Conservation (phyloP, 192 early-diverging fungal genomes). For the Coemansia sp. region DNA sequence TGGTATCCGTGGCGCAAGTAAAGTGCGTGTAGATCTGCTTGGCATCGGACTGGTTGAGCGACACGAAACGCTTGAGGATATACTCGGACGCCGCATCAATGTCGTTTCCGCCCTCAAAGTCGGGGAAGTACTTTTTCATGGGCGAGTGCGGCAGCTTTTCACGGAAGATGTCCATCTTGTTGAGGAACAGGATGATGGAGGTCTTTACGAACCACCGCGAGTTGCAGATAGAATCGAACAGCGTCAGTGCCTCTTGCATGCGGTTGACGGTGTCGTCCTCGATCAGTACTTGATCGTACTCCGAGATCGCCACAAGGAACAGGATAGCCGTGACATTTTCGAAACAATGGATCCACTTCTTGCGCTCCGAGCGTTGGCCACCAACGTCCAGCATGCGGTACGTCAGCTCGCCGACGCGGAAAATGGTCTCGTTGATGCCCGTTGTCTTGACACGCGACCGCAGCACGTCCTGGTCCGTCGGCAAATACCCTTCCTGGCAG, state of each 20-base stretch:
- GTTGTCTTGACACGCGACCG: slow-evolving; percentile 97
- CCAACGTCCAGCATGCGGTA: slow-evolving; percentile 99
- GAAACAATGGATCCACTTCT: slow-evolving; percentile 99
- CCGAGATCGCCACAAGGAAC: slow-evolving; percentile 93
- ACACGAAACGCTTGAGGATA: slow-evolving; percentile 79
- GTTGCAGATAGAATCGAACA: slow-evolving; percentile 99
- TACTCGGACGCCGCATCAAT: slow-evolving; percentile 79
- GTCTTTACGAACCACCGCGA: slow-evolving; percentile 96
- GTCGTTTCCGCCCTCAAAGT: slow-evolving; percentile 78
- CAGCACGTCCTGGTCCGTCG: slow-evolving; percentile 95
- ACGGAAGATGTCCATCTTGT: slow-evolving; percentile 97
- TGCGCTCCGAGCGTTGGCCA: slow-evolving; percentile 96
- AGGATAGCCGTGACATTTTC: slow-evolving; percentile 96
- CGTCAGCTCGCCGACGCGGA: slow-evolving; percentile 87
- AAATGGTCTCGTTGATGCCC: slow-evolving; percentile 94
- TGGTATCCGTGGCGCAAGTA: slow-evolving; percentile 86
- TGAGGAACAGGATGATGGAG: slow-evolving; percentile 97
- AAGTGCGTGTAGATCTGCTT: slow-evolving; percentile 90
- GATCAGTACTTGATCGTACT: slow-evolving; percentile 94
- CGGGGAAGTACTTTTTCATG: slow-evolving; percentile 87
- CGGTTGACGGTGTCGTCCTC: slow-evolving; percentile 98
- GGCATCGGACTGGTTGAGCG: slow-evolving; percentile 73
- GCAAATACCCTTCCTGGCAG: slow-evolving; percentile 75
- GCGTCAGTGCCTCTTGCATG: slow-evolving; percentile 93
- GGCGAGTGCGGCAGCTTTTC: slow-evolving; percentile 86